These are phyloP conservation scores for Ilex paraguariensis DNA, from an alignment of 305 asterid species.

Conservation along the genomic window DNA sequence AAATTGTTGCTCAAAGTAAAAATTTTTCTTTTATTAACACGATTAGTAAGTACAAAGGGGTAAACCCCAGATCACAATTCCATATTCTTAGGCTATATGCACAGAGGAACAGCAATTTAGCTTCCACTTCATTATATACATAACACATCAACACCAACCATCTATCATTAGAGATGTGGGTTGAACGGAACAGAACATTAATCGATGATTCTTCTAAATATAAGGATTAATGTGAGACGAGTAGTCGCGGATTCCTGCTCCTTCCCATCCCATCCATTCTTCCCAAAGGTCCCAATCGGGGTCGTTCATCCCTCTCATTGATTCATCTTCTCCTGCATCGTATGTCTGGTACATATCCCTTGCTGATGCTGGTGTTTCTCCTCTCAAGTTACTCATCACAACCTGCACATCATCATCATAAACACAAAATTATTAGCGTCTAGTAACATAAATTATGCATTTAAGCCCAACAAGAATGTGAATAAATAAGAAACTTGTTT, in stretches of 20 bases:
- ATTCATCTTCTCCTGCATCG: slow-evolving; percentile 27
- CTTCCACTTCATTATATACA: background rate
- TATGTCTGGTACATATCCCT: slow-evolving; percentile 24
- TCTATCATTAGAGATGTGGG: background rate
- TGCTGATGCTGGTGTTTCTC: slow-evolving; percentile 22
- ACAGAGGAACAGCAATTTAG: background rate
- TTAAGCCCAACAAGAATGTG: too few relatives aligned
- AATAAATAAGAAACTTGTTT: too few relatives aligned
- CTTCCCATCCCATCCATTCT: slow-evolving; percentile 99
- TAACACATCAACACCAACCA: background rate
- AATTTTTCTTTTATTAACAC: too few relatives aligned
- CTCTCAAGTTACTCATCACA: slow-evolving; percentile 68
- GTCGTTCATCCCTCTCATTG: slow-evolving; percentile 51
- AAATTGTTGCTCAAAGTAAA: too few relatives aligned
- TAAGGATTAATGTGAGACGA: slow-evolving; percentile 79
- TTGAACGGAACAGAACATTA: background rate
- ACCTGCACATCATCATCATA: slow-evolving; percentile 33
- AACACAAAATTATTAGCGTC: background rate
- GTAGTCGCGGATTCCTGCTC: slow-evolving; percentile 79
- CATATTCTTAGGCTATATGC: background rate
- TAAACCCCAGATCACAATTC: too few relatives aligned
- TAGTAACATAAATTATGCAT: too few relatives aligned
- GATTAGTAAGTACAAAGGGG: too few relatives aligned
- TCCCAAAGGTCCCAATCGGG: slow-evolving; percentile 83
- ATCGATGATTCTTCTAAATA: slow-evolving; percentile 22